Base-by-base conservation (phyloP, 2,329 filamentous ascomycete species). In the Cercospora janseana region DNA sequence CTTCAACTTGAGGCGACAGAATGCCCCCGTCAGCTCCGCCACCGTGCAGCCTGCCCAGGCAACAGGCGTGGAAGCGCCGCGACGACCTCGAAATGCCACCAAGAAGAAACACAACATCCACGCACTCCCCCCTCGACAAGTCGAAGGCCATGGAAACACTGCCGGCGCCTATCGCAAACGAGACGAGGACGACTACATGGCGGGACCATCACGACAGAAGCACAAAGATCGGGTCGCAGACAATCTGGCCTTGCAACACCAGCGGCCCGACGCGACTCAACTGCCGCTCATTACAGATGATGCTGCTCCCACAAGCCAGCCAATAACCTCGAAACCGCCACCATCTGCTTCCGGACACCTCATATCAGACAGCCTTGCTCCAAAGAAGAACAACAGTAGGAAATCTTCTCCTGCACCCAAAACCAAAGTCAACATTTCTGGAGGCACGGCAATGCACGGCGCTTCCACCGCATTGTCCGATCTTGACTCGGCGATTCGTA, bases 391-490 rank as follows among this genome's bases (percentile, higher is more conserved):
- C 16, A 26, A 21, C 20, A 18, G 8, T 24, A 46, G 77, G 67
- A 50, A 79, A 2, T 79, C 82, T 13, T 78, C 79, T 1, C 69
- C 73, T 2, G 69, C 70, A 9, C 69, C 71, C 3, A 78, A 77
- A 32, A 79, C 85, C 6, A 91, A 90, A 68, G 70, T 88, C 48
- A 81, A 80, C 56, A 83, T 93, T 49, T 76, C 86, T 0, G 88
- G 89, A 32, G 88, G 88, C 9, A 84, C 80, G 7, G 82, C 87
- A 1, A 93, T 93, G 87, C 85, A 89, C 49, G 88, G 89, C 12
- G 82, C 86, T 28, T 89, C 87, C 0, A 85, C 85, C 1, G 82
- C 85, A 1, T 74, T 93, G 13, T 81, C 81, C 12, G 81, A 84
- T 59, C 67, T 85, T 3, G 82, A 82, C 27, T 84, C 89, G 1